Conservation (phyloP, 176 grass and related monocot genomes). For the Eragrostis curvula region DNA sequence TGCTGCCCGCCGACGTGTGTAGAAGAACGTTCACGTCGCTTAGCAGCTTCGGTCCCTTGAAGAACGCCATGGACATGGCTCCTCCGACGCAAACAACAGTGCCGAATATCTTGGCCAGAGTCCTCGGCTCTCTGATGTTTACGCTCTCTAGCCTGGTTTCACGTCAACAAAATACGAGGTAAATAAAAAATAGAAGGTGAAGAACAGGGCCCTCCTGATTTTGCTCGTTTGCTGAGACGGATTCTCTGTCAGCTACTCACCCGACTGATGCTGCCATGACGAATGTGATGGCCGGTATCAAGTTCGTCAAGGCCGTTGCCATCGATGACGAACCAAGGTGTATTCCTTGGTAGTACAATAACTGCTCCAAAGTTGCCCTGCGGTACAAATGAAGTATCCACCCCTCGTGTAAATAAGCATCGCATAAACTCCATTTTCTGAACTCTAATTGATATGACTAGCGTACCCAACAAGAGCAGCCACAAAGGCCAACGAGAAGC, state of each 20-base stretch:
- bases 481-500: constrained; percentile 68
- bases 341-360: constrained; percentile 62
- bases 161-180: too few species aligned
- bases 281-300: constrained; percentile 70
- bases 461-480: constrained; percentile 67
- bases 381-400: neutral
- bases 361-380: constrained; percentile 65
- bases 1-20: neutral
- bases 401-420: neutral
- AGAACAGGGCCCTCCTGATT: neutral
- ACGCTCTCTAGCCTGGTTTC: constrained; percentile 50
- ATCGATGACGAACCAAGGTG: constrained; percentile 58
- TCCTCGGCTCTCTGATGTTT: constrained; percentile 43
- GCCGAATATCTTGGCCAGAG: constrained; percentile 71
- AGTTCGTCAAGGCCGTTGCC: constrained; percentile 76
- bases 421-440: neutral
- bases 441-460: neutral
- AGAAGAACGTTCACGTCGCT: constrained; percentile 6
- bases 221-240: too few species aligned
- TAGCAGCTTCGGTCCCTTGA: constrained; percentile 67
- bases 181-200: too few species aligned
- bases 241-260: constrained; percentile 32
- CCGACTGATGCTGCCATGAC: constrained; percentile 69
- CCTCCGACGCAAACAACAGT: constrained; percentile 62
- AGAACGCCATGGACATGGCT: constrained; percentile 66